Percentiles rank a stretch among this genome's conserved stretches.
phyloP scores from a whole-genome alignment of 345 rosid species.

The Combretum micranthum region DNA sequence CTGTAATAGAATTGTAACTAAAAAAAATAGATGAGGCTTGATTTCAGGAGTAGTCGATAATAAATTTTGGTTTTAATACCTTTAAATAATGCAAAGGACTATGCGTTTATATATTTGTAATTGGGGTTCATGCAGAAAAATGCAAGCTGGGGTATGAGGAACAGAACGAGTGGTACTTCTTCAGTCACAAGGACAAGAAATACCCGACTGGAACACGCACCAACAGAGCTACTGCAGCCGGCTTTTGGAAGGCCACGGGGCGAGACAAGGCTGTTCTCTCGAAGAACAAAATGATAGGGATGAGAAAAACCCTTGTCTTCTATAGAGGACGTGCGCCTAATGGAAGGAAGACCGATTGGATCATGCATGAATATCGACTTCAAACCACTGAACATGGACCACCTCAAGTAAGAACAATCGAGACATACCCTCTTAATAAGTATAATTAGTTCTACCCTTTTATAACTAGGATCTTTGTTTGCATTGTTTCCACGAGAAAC shows the following conservation, averaged over 20 bases:
- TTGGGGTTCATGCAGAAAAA: slow-evolving; percentile 29
- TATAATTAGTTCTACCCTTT: no score
- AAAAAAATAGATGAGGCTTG: no score
- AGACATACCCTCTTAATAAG: no score
- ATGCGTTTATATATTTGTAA: not conserved
- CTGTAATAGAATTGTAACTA: no score
- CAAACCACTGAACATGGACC: slow-evolving; percentile 66
- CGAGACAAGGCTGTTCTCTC: slow-evolving; percentile 88
- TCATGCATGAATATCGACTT: slow-evolving; percentile 92
- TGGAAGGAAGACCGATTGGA: slow-evolving; percentile 89
- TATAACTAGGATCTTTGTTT: no score
- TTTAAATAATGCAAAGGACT: no score
- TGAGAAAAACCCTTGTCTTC: slow-evolving; percentile 93
- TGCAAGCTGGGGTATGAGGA: slow-evolving; percentile 80
- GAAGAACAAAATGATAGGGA: slow-evolving; percentile 67
- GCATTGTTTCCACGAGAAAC: not conserved
- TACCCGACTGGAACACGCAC: slow-evolving; percentile 94
- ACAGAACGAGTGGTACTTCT: slow-evolving; percentile 93
- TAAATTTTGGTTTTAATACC: no score
- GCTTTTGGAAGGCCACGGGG: slow-evolving; percentile 98
- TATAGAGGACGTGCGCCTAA: slow-evolving; percentile 92
- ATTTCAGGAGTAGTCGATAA: no score
- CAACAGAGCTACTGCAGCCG: slow-evolving; percentile 82
- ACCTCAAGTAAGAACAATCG: slow-evolving; percentile 62
- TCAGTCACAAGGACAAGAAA: slow-evolving; percentile 94